These are phyloP conservation scores for Sordaria brevicollis DNA, from an alignment of 495 filamentous ascomycete species.

Conservation along the genomic window DNA sequence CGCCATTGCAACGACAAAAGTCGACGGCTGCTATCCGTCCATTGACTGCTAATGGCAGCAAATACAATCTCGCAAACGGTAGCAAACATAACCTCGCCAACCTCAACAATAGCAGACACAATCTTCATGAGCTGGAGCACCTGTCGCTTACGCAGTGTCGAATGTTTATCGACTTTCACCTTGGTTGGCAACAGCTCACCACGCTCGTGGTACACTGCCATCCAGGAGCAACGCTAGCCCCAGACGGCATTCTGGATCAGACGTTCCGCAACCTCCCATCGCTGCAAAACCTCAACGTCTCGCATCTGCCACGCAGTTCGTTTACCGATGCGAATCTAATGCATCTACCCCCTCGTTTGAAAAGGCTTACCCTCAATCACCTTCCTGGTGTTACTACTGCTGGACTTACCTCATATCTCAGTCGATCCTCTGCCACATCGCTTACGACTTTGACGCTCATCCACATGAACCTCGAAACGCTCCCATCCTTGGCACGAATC, in stretches of 20 bases:
- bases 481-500: constrained; percentile 65
- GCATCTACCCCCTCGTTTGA: constrained; percentile 53
- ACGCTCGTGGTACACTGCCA: constrained; percentile 66
- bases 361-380: constrained; percentile 64
- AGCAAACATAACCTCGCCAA: constrained; percentile 6
- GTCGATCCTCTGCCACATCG: constrained; percentile 42
- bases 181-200: constrained; percentile 58
- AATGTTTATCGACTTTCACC: constrained; percentile 60
- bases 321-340: constrained; percentile 64
- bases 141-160: constrained; percentile 52
- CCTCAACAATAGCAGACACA: not conserved
- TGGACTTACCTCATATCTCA: constrained; percentile 65
- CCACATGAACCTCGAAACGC: constrained; percentile 53
- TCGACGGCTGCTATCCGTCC: not conserved
- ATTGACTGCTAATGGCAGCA: not conserved
- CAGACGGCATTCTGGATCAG: constrained; percentile 56
- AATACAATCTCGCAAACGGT: not conserved
- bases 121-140: constrained; percentile 33
- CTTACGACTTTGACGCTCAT: constrained; percentile 54
- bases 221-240: constrained; percentile 51
- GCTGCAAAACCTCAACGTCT: constrained; percentile 64
- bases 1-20: constrained; percentile 21
- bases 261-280: constrained; percentile 55
- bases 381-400: constrained; percentile 66
- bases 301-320: constrained; percentile 57